phyloP scores from a whole-genome alignment of 108 stramenopile species.

The Skeletonema grethae region DNA sequence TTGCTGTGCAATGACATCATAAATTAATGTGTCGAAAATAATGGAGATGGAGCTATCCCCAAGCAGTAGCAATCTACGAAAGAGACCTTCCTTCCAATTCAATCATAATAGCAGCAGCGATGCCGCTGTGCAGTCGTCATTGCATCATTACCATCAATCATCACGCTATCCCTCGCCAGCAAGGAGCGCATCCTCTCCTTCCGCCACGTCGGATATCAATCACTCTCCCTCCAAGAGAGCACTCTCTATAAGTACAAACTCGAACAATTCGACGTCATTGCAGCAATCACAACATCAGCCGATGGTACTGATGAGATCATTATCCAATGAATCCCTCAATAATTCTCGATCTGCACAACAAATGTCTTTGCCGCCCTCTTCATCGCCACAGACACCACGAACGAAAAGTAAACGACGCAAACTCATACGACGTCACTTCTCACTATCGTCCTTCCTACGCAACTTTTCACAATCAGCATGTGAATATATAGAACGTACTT shows the following conservation, averaged over 20 bases:
- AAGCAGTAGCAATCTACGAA: neutral
- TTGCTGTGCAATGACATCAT: too few species aligned
- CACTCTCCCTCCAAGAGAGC: too few species aligned
- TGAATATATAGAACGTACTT: neutral
- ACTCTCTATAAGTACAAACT: neutral
- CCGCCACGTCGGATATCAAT: too few species aligned
- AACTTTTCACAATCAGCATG: neutral
- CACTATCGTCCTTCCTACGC: neutral
- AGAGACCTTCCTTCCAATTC: neutral
- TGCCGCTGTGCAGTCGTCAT: neutral
- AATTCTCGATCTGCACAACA: neutral
- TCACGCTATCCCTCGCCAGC: neutral
- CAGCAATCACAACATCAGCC: neutral
- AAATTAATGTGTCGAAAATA: neutral
- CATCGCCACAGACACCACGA: neutral
- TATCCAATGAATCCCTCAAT: neutral
- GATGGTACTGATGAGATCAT: neutral
- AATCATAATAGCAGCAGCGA: neutral
- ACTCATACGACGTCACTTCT: neutral
- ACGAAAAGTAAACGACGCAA: neutral
- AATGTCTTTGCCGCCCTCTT: neutral
- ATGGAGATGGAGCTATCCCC: neutral
- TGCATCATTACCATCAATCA: neutral
- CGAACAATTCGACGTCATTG: neutral
- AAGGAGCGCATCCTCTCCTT: neutral